phyloP scores from a whole-genome alignment of 2,329 filamentous ascomycete genomes.

The Fusarium abutilonis region DNA sequence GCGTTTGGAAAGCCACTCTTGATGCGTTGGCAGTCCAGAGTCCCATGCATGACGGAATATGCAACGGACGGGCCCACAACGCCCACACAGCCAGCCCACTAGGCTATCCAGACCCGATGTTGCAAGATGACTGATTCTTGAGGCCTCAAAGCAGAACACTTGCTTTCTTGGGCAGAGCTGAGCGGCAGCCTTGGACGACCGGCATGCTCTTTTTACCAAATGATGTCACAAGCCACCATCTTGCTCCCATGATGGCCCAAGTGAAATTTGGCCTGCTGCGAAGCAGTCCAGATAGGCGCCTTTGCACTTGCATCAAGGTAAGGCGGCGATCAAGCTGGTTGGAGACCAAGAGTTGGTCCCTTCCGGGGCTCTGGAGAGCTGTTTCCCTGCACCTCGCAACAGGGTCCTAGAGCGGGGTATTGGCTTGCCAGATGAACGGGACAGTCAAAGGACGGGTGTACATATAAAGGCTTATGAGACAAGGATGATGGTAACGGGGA shows the following conservation, averaged over 20 bases:
- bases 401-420: conserved; percentile 34
- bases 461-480: conserved; percentile 32
- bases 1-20: conserved; percentile 48
- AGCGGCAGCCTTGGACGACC: neutral
- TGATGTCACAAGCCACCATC: conserved; percentile 10
- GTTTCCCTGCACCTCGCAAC: conserved; percentile 37
- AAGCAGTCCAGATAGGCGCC: conserved; percentile 22
- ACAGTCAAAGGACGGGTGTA: conserved; percentile 23
- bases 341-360: conserved; percentile 30
- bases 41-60: conserved; percentile 68
- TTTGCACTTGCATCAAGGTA: conserved; percentile 26
- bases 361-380: conserved; percentile 40
- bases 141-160: conserved; percentile 33
- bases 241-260: conserved; percentile 19
- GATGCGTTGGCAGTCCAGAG: conserved; percentile 51
- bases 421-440: conserved; percentile 17
- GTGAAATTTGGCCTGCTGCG: conserved; percentile 15
- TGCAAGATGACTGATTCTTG: conserved; percentile 21
- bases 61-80: conserved; percentile 52
- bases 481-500: conserved; percentile 12
- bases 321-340: conserved; percentile 37
- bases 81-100: conserved; percentile 39
- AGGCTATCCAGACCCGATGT: conserved; percentile 21
- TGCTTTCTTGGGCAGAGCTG: conserved; percentile 15
- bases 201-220: conserved; percentile 1